Evolutionary conservation across 2,329 filamentous ascomycete species (phyloP).

Genomic region (Verticillium isaacii): DNA sequence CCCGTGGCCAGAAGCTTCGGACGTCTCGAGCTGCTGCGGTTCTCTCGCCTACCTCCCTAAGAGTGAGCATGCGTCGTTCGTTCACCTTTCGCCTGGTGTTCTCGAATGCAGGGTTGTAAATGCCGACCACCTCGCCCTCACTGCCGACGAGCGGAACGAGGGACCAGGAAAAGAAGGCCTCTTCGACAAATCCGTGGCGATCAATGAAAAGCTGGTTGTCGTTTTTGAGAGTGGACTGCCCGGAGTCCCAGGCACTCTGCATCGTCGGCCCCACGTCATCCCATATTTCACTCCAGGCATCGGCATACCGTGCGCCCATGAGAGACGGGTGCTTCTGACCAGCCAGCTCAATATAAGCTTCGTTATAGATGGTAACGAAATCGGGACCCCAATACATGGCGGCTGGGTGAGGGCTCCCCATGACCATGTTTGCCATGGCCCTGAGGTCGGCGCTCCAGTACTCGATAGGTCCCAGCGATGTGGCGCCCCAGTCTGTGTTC

Average conservation of each 20-base stretch:
- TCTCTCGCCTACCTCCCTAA: conserved; percentile 72
- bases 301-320: conserved; percentile 68
- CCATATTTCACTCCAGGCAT: conserved; percentile 74
- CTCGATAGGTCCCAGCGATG: conserved; percentile 70
- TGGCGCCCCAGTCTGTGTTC: conserved; percentile 67
- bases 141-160: conserved; percentile 72
- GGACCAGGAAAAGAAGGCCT: conserved; percentile 80
- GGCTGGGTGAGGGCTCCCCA: conserved; percentile 71
- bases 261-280: conserved; percentile 65
- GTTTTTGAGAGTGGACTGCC: conserved; percentile 79
- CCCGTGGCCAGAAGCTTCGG: conserved; percentile 67
- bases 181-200: conserved; percentile 66
- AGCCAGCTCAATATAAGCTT: conserved; percentile 65
- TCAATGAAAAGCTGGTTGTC: conserved; percentile 73
- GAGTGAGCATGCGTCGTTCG: conserved; percentile 72
- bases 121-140: conserved; percentile 68
- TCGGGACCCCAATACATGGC: conserved; percentile 78
- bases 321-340: conserved; percentile 71
- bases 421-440: conserved; percentile 76
- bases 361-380: conserved; percentile 65
- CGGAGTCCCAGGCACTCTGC: conserved; percentile 59
- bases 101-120: conserved; percentile 79
- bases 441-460: conserved; percentile 67
- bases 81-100: conserved; percentile 75
- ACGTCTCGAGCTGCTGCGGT: conserved; percentile 70